Conservation (phyloP, 257 asterid genomes). For the Rhazya stricta region DNA sequence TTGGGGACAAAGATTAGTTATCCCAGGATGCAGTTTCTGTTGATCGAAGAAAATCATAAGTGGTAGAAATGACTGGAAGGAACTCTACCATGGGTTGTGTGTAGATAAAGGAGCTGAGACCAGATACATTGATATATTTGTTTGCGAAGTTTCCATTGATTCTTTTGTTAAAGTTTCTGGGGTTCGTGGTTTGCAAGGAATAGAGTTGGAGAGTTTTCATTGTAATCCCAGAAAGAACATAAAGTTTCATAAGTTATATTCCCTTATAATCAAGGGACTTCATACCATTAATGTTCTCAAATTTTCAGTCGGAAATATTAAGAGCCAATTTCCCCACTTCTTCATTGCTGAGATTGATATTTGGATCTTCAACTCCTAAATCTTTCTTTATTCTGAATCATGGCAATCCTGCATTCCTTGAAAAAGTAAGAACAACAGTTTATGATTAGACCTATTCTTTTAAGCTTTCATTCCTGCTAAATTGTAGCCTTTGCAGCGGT, state of each 20-base stretch:
- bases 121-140: conserved; percentile 38
- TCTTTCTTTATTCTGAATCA: neutral
- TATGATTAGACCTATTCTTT: neutral
- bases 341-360: neutral
- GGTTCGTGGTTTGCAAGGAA: conserved; percentile 30
- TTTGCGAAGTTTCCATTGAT: conserved; percentile 47
- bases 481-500: too few relatives aligned
- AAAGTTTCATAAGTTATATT: conserved; percentile 32
- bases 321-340: neutral
- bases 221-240: conserved; percentile 41
- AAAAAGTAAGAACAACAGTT: too few relatives aligned
- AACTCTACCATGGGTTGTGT: conserved; percentile 40
- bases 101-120: conserved; percentile 47
- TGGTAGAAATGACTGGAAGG: conserved; percentile 27
- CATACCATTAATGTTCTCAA: conserved; percentile 26
- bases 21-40: conserved; percentile 20
- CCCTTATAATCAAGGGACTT: conserved; percentile 43
- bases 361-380: neutral
- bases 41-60: conserved; percentile 20
- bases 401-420: neutral
- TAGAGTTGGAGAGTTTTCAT: conserved; percentile 9
- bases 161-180: conserved; percentile 58
- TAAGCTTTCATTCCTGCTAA: neutral
- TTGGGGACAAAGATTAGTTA: conserved; percentile 17
- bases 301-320: conserved; percentile 8